phyloP scores from a whole-genome alignment of 139 green algal genomes.

The Ettlia oleoabundans region DNA sequence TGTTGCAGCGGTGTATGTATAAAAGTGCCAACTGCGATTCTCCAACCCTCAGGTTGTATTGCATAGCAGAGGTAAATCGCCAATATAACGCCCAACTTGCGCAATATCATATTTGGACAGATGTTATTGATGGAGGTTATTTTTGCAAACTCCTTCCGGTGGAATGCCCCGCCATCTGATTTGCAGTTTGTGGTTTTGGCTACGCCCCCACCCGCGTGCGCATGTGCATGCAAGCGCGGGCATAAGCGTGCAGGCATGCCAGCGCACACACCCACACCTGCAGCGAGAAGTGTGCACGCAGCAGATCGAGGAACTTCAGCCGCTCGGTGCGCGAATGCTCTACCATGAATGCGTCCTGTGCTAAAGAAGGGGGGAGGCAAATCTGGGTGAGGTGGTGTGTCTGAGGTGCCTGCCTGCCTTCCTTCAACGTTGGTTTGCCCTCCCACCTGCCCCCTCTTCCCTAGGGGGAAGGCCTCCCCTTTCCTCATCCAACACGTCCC shows the following conservation, averaged over 20 bases:
- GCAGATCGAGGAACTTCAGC: conserved; percentile 27
- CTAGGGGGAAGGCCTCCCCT: background rate
- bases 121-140: no score
- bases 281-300: conserved; percentile 12
- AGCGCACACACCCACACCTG: background rate
- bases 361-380: background rate
- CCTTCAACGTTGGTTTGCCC: background rate
- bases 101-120: no score
- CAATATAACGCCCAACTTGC: no score
- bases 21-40: no score
- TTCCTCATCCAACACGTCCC: no score
- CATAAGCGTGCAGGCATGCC: background rate
- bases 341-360: conserved; percentile 6
- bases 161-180: no score
- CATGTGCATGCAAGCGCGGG: background rate
- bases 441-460: background rate
- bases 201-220: no score
- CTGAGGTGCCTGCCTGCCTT: background rate
- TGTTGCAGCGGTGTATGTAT: no score
- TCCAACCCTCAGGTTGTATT: no score
- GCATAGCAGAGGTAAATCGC: no score
- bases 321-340: conserved; percentile 25
- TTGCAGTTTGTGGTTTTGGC: no score
- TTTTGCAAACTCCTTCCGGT: no score
- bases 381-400: background rate